A percentile compares a stretch with the other conserved stretches of the same genome.
These are phyloP conservation scores for Paralagenidium karlingii DNA, from an alignment of 352 stramenopile genomes.

Conservation along the genomic window DNA sequence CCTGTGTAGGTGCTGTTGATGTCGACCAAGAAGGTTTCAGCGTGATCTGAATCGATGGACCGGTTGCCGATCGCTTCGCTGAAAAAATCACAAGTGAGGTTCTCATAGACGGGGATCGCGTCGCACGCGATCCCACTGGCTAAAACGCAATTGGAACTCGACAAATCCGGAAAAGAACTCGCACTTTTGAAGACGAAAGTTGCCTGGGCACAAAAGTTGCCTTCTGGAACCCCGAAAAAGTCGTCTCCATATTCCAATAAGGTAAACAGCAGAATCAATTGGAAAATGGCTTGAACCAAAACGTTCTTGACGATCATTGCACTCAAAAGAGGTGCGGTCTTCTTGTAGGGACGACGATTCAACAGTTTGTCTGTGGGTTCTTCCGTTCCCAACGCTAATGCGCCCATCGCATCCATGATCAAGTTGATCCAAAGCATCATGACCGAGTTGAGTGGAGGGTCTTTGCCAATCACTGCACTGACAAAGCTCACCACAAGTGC, in stretches of 20 bases:
- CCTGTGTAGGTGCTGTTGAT: too few species aligned
- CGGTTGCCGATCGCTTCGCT: too few species aligned
- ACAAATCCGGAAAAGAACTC: constrained; percentile 26
- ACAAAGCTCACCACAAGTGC: constrained; percentile 66
- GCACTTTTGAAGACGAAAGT: constrained; percentile 33
- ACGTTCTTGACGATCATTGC: constrained; percentile 72
- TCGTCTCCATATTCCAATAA: constrained; percentile 38
- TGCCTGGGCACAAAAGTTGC: constrained; percentile 31
- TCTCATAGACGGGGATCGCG: too few species aligned
- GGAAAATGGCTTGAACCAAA: constrained; percentile 44
- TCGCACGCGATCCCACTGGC: constrained; percentile 28
- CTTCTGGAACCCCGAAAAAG: constrained; percentile 43
- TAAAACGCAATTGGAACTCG: constrained; percentile 24
- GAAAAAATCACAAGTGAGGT: constrained; percentile 43
- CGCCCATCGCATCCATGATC: constrained; percentile 80
- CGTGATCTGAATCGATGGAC: too few species aligned
- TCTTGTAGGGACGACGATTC: constrained; percentile 59
- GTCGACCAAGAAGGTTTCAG: too few species aligned
- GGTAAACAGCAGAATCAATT: constrained; percentile 81
- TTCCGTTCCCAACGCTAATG: constrained; percentile 57
- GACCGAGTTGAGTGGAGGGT: constrained; percentile 68
- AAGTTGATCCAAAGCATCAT: constrained; percentile 86
- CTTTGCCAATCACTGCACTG: constrained; percentile 71
- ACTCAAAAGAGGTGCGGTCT: constrained; percentile 36
- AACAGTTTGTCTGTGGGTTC: constrained; percentile 46